Evolutionary conservation across 2,329 filamentous ascomycete species (phyloP), one percentile per base, ranked within the genome.

Genomic region (Arthroderma sp.): DNA sequence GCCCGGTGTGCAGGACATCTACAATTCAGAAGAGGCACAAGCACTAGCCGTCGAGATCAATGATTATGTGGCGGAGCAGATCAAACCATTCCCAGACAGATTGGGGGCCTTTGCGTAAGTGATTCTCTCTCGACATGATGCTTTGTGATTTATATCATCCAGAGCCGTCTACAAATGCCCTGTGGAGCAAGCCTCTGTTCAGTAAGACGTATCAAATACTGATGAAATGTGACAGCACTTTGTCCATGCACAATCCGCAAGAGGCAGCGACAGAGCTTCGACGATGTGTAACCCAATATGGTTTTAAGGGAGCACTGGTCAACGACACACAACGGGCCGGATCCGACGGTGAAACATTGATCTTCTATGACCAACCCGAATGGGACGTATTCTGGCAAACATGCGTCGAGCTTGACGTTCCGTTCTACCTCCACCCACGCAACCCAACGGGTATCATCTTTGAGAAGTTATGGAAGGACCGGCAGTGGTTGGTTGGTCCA

Each of bases 391-490:
- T 82, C 66, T 81, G 78, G 78, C 55, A 66, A 8, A 71, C 70
- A 0, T 68, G 72, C 6, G 67, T 66, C 1, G 73, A 79, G 37
- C 70, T 82, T 0, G 74, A 80, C 46, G 77, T 80, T 0, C 77
- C 78, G 0, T 68, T 82, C 40, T 82, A 81, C 53, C 65, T 82
- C 1, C 78, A 82, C 57, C 78, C 77, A 0, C 65, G 72, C 40
- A 71, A 72, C 50, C 74, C 78, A 1, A 74, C 72, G 0, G 75
- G 75, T 5, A 67, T 65, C 11, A 68, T 77, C 44, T 65, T 73
- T 52, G 73, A 79, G 4, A 74, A 74, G 53, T 67, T 78, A 5
- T 80, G 71, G 67, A 71, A 70, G 1, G 66, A 77, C 52, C 67
- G 76, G 22, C 72, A 72, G 54, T 80, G 71, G 68, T 69, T 80